Evolutionary conservation across 805 yeast genomes (phyloP).

Genomic region (Ogataea angusta): DNA sequence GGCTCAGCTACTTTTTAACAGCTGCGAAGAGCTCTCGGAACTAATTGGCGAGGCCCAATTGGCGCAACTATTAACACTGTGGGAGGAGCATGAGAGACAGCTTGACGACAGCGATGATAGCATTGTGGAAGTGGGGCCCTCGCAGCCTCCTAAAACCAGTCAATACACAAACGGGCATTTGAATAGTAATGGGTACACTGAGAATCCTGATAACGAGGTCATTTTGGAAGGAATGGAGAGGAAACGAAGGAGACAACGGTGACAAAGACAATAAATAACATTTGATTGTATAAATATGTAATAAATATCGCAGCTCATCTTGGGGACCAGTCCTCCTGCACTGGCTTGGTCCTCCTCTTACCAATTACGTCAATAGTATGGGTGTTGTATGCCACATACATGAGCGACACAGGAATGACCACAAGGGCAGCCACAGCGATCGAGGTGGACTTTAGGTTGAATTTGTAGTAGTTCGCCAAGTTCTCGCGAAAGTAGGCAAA

Average conservation of each 20-base stretch:
- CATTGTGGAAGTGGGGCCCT: conserved; percentile 1
- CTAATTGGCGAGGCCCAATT: conserved; percentile 13
- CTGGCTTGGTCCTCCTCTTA: conserved; percentile 32
- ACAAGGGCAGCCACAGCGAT: conserved; percentile 30
- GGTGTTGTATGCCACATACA: conserved; percentile 32
- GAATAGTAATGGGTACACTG: conserved; percentile 1
- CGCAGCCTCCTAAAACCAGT: background rate
- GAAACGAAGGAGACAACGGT: background rate
- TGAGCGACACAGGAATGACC: conserved; percentile 32
- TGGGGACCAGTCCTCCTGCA: conserved; percentile 10
- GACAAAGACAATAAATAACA: conserved; percentile 10
- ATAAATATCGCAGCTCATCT: background rate
- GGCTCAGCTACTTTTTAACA: conserved; percentile 13
- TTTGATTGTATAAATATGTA: conserved; percentile 3
- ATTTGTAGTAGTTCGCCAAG: conserved; percentile 29
- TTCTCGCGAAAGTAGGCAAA: conserved; percentile 32
- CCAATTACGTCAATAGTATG: conserved; percentile 27
- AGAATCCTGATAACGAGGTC: background rate
- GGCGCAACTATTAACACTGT: conserved; percentile 8
- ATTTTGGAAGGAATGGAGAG: background rate
- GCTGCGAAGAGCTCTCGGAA: conserved; percentile 10
- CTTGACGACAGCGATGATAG: conserved; percentile 16
- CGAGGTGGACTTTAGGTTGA: conserved; percentile 29
- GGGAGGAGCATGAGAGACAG: conserved; percentile 19
- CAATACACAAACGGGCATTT: background rate